Evolutionary conservation across 225 moss, liverwort and hornwort genomes (phyloP).

Genomic region (Climacium dendroides): DNA sequence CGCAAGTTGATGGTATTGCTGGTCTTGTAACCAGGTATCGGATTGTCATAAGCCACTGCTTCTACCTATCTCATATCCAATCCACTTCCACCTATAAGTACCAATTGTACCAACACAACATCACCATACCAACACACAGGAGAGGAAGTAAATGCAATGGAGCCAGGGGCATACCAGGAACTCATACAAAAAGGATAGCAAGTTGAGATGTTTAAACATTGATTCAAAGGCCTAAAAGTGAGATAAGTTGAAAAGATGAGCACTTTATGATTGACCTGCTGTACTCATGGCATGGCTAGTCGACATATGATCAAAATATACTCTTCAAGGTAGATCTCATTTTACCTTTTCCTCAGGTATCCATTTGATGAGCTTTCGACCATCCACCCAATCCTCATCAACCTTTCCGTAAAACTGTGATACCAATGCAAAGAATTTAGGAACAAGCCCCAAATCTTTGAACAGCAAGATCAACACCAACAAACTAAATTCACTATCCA

Average conservation of each 20-base stretch:
- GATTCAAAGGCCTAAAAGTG: neutral
- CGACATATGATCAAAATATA: neutral
- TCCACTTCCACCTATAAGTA: slow-evolving; percentile 1
- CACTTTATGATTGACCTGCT: neutral
- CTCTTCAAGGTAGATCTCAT: neutral
- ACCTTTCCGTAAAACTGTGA: slow-evolving; percentile 77
- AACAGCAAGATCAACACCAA: neutral
- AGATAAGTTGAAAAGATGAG: neutral
- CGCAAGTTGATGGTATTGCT: slow-evolving; percentile 91
- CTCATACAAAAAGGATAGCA: neutral
- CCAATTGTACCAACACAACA: neutral
- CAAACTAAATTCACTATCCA: neutral
- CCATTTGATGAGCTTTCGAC: slow-evolving; percentile 65
- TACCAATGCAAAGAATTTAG: neutral
- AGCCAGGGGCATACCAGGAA: neutral
- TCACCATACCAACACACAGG: neutral
- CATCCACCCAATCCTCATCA: slow-evolving; percentile 61
- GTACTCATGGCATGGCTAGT: neutral
- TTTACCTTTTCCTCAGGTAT: slow-evolving; percentile 71
- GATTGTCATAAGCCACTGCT: slow-evolving; percentile 89
- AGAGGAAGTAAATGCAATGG: neutral
- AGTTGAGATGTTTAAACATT: neutral
- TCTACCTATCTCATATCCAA: slow-evolving; percentile 48
- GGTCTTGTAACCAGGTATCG: slow-evolving; percentile 85
- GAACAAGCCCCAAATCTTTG: neutral